phyloP scores from a whole-genome alignment of 2,329 filamentous ascomycete genomes.

The Calonectria hongkongensis region DNA sequence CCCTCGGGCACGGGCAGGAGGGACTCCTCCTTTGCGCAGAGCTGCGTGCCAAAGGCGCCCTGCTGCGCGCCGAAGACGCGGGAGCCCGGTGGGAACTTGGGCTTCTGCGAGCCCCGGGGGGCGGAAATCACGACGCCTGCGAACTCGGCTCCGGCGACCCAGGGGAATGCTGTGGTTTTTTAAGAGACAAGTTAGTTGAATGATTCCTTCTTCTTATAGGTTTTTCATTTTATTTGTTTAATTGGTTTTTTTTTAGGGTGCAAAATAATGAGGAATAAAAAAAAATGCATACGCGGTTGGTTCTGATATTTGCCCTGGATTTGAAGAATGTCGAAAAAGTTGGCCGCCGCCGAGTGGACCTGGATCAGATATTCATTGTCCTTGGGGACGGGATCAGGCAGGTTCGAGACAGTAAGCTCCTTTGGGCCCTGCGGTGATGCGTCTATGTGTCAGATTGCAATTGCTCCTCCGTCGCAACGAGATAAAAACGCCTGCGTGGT shows the following conservation, averaged over 20 bases:
- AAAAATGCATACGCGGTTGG: constrained; percentile 77
- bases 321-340: constrained; percentile 98
- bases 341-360: constrained; percentile 90
- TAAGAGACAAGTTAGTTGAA: constrained; percentile 3
- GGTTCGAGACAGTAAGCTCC: constrained; percentile 83
- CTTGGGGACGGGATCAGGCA: constrained; percentile 84
- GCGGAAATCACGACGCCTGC: constrained; percentile 83
- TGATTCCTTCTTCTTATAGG: not conserved
- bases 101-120: constrained; percentile 70
- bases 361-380: constrained; percentile 88
- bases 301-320: constrained; percentile 97
- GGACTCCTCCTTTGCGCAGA: constrained; percentile 78
- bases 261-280: too few relatives aligned
- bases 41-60: constrained; percentile 88
- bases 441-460: not conserved
- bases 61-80: constrained; percentile 91
- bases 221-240: not conserved
- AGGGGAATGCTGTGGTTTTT: constrained; percentile 79
- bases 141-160: constrained; percentile 92
- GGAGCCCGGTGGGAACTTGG: constrained; percentile 84
- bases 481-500: too few relatives aligned
- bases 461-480: not conserved
- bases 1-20: constrained; percentile 85
- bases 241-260: not conserved
- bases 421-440: constrained; percentile 77